These are phyloP conservation scores for Flaveria brownii DNA, from an alignment of 129 eudicot species.

Conservation along the genomic window DNA sequence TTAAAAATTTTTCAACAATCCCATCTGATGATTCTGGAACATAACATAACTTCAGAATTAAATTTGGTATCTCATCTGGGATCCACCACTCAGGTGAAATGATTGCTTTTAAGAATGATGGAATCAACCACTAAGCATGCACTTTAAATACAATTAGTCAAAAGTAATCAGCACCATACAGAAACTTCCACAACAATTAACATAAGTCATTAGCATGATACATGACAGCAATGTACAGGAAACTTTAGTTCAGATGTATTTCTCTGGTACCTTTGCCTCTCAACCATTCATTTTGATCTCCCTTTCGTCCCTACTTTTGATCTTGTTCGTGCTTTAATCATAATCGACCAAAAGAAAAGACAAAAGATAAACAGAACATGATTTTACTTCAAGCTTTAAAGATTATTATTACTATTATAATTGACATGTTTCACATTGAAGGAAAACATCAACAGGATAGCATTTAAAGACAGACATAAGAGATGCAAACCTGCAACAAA, in stretches of 20 bases:
- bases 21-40: neutral
- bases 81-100: constrained; percentile 36
- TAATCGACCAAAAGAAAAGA: constrained; percentile 10
- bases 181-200: constrained; percentile 16
- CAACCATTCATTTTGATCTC: constrained; percentile 10
- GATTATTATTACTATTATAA: neutral
- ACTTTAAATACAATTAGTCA: constrained; percentile 13
- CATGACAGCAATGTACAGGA: constrained; percentile 7
- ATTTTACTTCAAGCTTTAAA: neutral
- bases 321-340: constrained; percentile 5
- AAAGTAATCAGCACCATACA: constrained; percentile 31
- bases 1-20: neutral
- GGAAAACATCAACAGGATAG: constrained; percentile 6
- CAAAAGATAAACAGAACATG: neutral
- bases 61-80: constrained; percentile 27
- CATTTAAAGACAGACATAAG: neutral
- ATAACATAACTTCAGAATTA: constrained; percentile 28
- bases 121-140: constrained; percentile 29
- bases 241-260: neutral
- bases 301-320: constrained; percentile 3
- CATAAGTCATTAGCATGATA: constrained; percentile 21
- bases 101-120: constrained; percentile 33
- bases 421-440: constrained; percentile 4
- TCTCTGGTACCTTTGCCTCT: neutral
- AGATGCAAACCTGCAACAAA: constrained; percentile 20